A percentile compares a stretch with the other conserved stretches of the same genome.
Evolutionary conservation across 2,329 filamentous ascomycete genomes (phyloP).

Genomic region (Uncinocarpus reesii): DNA sequence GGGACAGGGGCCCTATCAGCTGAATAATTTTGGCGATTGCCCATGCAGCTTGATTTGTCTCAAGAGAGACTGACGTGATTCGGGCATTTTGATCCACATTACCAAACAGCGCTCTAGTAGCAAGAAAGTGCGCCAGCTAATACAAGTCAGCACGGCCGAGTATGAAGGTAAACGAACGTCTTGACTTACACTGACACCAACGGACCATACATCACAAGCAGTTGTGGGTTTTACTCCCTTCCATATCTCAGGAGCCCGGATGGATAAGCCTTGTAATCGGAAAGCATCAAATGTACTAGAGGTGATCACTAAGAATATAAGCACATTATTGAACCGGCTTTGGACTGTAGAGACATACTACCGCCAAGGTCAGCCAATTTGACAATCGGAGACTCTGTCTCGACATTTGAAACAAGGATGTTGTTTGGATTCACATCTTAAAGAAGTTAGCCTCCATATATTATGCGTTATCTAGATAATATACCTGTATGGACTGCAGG

Average conservation of each 20-base stretch:
- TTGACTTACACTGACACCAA: conserved; percentile 13
- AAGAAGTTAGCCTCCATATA: background rate
- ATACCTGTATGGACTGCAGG: conserved; percentile 1
- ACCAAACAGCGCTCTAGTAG: conserved; percentile 11
- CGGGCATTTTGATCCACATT: conserved; percentile 8
- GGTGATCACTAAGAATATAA: conserved; percentile 11
- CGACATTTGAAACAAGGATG: conserved; percentile 11
- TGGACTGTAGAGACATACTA: background rate
- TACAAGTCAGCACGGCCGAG: too few relatives aligned
- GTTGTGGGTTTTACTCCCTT: conserved; percentile 2
- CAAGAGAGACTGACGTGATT: conserved; percentile 1
- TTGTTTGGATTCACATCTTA: conserved; percentile 15
- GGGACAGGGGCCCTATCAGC: conserved; percentile 9
- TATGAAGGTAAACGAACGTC: too few relatives aligned
- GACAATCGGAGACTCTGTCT: conserved; percentile 8
- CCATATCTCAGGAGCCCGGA: conserved; percentile 13
- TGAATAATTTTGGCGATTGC: conserved; percentile 15
- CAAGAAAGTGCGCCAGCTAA: conserved; percentile 14
- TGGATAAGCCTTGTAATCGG: conserved; percentile 9
- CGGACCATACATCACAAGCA: conserved; percentile 16
- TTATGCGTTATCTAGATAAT: background rate
- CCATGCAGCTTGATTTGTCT: conserved; percentile 14
- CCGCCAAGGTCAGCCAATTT: conserved; percentile 13
- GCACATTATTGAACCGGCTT: background rate
- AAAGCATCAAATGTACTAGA: background rate